phyloP scores from a whole-genome alignment of 768 basidiomycete genomes.

The Galerina sulciceps region DNA sequence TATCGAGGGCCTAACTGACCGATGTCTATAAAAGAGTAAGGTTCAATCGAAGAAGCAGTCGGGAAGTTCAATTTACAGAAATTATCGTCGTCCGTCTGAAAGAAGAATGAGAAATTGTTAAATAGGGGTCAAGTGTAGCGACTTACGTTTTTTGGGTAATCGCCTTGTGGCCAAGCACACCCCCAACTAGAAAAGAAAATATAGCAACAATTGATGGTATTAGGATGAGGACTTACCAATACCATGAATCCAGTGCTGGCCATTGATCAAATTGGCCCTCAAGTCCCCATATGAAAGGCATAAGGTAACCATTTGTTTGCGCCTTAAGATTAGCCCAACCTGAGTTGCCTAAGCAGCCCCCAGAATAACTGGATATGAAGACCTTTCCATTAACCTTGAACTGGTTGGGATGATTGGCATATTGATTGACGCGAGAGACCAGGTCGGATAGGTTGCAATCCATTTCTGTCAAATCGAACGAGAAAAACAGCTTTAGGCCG shows the following conservation, averaged over 20 bases:
- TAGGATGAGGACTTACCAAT: constrained; percentile 38
- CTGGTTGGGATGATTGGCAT: constrained; percentile 55
- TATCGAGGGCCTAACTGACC: constrained; percentile 46
- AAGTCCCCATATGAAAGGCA: constrained; percentile 63
- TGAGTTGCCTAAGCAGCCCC: constrained; percentile 59
- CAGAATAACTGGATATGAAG: constrained; percentile 66
- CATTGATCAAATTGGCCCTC: constrained; percentile 50
- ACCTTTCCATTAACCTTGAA: constrained; percentile 55
- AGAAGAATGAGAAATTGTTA: background rate
- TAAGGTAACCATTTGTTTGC: constrained; percentile 47
- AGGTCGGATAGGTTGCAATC: constrained; percentile 47
- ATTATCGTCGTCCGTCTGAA: constrained; percentile 46
- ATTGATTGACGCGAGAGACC: constrained; percentile 49
- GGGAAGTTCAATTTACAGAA: constrained; percentile 42
- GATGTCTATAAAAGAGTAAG: constrained; percentile 35
- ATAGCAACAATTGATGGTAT: background rate
- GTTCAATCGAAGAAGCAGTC: background rate
- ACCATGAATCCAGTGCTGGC: constrained; percentile 54
- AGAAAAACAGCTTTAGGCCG: constrained; percentile 58
- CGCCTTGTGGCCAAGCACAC: constrained; percentile 62
- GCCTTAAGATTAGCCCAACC: constrained; percentile 52
- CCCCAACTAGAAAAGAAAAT: constrained; percentile 48
- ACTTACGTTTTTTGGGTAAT: constrained; percentile 45
- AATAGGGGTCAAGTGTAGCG: background rate
- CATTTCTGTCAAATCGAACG: constrained; percentile 59